These are phyloP conservation scores for Epichloe baconii DNA, from an alignment of 2,329 filamentous ascomycete species.

Conservation along the genomic window DNA sequence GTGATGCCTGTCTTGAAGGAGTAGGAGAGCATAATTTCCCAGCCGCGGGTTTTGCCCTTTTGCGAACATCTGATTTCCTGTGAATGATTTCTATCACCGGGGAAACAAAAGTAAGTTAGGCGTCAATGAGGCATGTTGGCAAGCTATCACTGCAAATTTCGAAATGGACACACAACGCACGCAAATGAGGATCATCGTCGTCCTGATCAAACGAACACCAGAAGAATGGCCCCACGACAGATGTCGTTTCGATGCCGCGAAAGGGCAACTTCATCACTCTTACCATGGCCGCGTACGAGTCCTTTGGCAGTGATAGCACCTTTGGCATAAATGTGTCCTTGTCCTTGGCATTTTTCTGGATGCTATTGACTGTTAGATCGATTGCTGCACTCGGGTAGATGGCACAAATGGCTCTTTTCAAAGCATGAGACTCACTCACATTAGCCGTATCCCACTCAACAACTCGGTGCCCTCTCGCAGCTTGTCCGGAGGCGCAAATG, in stretches of 20 bases:
- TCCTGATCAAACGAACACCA: constrained; percentile 45
- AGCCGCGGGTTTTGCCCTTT: constrained; percentile 51
- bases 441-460: constrained; percentile 37
- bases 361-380: constrained; percentile 21
- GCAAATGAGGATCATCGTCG: constrained; percentile 42
- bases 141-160: too few species aligned
- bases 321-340: constrained; percentile 44
- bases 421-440: constrained; percentile 28
- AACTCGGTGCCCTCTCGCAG: constrained; percentile 30
- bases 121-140: too few species aligned
- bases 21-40: constrained; percentile 51
- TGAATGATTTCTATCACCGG: constrained; percentile 40
- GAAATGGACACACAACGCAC: constrained; percentile 22
- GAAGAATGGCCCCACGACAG: constrained; percentile 50
- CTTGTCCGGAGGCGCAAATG: constrained; percentile 33
- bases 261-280: constrained; percentile 38
- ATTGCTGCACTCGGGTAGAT: neutral
- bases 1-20: constrained; percentile 41
- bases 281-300: constrained; percentile 43
- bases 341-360: constrained; percentile 42
- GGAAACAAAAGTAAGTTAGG: too few species aligned
- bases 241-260: constrained; percentile 43
- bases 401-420: neutral
- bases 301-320: constrained; percentile 38
- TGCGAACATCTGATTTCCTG: constrained; percentile 53